Percentiles rank a stretch among this genome's conserved stretches.
Evolutionary conservation across 2,329 filamentous ascomycete species (phyloP).

Genomic region (Microsporum audouinii): DNA sequence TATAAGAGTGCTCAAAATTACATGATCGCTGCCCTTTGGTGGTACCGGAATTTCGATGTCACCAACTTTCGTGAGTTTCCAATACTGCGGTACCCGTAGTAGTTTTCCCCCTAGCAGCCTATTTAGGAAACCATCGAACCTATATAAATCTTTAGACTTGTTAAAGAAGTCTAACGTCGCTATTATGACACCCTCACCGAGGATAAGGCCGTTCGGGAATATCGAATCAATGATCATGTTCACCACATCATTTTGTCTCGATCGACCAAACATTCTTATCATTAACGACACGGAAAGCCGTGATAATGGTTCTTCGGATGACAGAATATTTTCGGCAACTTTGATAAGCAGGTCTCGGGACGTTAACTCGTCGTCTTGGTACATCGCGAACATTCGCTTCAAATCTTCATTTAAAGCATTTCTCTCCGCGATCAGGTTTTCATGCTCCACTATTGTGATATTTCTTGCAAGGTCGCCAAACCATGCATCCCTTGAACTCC

Average conservation of each 20-base stretch:
- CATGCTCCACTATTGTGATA: constrained; percentile 16
- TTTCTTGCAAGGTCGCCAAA: constrained; percentile 26
- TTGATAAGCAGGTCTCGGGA: constrained; percentile 28
- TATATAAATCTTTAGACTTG: constrained; percentile 31
- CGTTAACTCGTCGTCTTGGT: constrained; percentile 21
- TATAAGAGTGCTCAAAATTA: constrained; percentile 29
- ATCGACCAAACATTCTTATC: constrained; percentile 29
- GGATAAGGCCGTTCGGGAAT: constrained; percentile 27
- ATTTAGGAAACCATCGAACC: constrained; percentile 31
- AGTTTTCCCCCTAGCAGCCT: constrained; percentile 26
- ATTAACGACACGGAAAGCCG: constrained; percentile 24
- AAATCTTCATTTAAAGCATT: constrained; percentile 23
- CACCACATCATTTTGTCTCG: constrained; percentile 30
- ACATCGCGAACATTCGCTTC: constrained; percentile 22
- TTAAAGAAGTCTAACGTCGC: constrained; percentile 29
- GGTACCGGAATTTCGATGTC: constrained; percentile 29
- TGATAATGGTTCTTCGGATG: constrained; percentile 28
- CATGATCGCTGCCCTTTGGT: constrained; percentile 24
- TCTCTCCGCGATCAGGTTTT: constrained; percentile 22
- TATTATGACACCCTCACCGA: constrained; percentile 28
- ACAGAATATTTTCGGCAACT: constrained; percentile 27
- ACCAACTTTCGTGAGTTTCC: constrained; percentile 20
- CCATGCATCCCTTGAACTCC: constrained; percentile 16
- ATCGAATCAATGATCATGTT: constrained; percentile 30
- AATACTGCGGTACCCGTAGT: constrained; percentile 23